Evolutionary conservation across 306 rosid genomes (phyloP).

Genomic region (Fragaria vesca): DNA sequence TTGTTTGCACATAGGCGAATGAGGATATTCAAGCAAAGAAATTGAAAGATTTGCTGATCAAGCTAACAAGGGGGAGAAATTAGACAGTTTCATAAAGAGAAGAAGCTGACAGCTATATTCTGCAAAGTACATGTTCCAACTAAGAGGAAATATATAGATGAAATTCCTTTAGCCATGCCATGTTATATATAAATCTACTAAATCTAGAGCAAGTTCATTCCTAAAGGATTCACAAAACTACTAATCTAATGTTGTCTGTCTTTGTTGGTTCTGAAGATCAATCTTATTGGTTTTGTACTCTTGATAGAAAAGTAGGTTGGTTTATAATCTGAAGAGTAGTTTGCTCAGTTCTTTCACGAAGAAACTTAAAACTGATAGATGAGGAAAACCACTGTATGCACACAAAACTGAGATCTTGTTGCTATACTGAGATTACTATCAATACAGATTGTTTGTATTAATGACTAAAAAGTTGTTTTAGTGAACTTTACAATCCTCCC

Average conservation of each 20-base stretch:
- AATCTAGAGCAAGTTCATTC: neutral
- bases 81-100: neutral
- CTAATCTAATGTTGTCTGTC: neutral
- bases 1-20: slow-evolving; percentile 45
- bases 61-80: slow-evolving; percentile 25
- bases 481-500: slow-evolving; percentile 40
- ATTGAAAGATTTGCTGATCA: slow-evolving; percentile 45
- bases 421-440: slow-evolving; percentile 7
- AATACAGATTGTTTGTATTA: slow-evolving; percentile 24
- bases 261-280: neutral
- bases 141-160: neutral
- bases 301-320: neutral
- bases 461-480: slow-evolving; percentile 15
- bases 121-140: neutral
- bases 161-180: neutral
- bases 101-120: neutral
- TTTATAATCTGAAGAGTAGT: neutral
- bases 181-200: neutral
- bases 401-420: slow-evolving; percentile 11
- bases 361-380: neutral
- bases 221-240: no score
- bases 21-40: slow-evolving; percentile 44
- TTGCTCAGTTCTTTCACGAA: neutral
- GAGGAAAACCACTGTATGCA: neutral
- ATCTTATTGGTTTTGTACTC: neutral